Conservation (phyloP, 352 stramenopile species). For the Phytophthora rubi region DNA sequence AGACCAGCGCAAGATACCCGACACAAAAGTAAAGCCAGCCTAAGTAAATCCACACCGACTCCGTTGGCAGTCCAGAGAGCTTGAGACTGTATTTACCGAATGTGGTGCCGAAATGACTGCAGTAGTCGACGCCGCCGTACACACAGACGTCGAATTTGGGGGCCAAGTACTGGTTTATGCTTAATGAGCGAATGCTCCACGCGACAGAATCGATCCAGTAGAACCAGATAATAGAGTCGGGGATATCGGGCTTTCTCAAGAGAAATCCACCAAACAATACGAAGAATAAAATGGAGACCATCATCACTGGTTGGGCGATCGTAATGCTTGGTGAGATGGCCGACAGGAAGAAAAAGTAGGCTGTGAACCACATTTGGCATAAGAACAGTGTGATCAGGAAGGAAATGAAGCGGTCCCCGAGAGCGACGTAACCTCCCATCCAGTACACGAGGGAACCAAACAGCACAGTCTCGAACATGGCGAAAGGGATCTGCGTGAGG, state of each 20-base stretch:
- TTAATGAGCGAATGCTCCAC: constrained; percentile 68
- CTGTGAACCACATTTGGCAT: constrained; percentile 70
- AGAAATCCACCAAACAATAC: constrained; percentile 74
- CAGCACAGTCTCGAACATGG: constrained; percentile 75
- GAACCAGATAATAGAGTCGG: constrained; percentile 73
- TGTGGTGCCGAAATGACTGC: constrained; percentile 36
- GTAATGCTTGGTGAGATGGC: constrained; percentile 47
- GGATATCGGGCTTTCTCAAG: constrained; percentile 62
- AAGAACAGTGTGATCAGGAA: constrained; percentile 78
- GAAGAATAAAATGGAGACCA: constrained; percentile 70
- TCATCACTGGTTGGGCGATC: constrained; percentile 67
- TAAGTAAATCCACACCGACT: constrained; percentile 62
- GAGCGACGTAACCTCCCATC: constrained; percentile 80
- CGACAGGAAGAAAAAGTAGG: constrained; percentile 75
- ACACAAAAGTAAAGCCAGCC: constrained; percentile 60
- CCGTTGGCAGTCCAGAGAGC: constrained; percentile 56
- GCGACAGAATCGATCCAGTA: constrained; percentile 82
- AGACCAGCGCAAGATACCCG: constrained; percentile 54
- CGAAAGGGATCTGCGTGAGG: constrained; percentile 58
- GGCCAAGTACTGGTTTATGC: constrained; percentile 69
- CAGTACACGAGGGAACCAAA: constrained; percentile 92
- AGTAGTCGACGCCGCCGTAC: constrained; percentile 66
- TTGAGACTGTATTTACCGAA: constrained; percentile 58
- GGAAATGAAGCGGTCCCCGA: constrained; percentile 51
- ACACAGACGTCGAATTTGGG: constrained; percentile 50